A percentile compares a stretch with the other conserved stretches of the same genome.
phyloP scores from a whole-genome alignment of 2,329 filamentous ascomycete genomes.

The Chrysoporthe cubensis region DNA sequence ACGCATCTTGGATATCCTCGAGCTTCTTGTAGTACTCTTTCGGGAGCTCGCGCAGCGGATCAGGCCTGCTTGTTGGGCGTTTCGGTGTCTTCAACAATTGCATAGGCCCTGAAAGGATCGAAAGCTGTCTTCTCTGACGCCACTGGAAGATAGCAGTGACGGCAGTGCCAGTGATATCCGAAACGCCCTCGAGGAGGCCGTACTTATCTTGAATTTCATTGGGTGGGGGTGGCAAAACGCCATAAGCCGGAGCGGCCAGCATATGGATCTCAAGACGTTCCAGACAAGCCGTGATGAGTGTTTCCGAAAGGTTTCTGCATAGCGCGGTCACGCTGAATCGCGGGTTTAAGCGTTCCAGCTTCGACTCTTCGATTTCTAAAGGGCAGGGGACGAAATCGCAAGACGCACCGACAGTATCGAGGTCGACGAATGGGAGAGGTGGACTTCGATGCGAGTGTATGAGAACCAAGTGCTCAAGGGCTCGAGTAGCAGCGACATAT shows the following conservation, averaged over 20 bases:
- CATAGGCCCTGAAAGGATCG: conserved; percentile 3
- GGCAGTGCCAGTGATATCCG: conserved; percentile 23
- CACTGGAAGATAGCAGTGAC: conserved; percentile 26
- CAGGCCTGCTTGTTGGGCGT: conserved; percentile 2
- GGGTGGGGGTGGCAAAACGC: conserved; percentile 3
- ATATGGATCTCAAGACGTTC: conserved; percentile 11
- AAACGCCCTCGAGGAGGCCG: conserved; percentile 23
- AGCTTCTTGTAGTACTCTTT: conserved; percentile 14
- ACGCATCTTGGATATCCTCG: not conserved
- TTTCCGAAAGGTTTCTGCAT: conserved; percentile 26
- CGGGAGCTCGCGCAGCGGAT: conserved; percentile 20
- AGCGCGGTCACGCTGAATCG: conserved; percentile 22
- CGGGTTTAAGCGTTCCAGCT: not conserved
- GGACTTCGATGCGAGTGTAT: conserved; percentile 19
- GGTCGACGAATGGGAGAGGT: conserved; percentile 24
- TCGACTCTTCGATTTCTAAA: not conserved
- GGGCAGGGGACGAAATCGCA: conserved; percentile 20
- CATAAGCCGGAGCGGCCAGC: conserved; percentile 14
- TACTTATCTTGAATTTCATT: conserved; percentile 14
- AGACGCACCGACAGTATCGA: conserved; percentile 16
- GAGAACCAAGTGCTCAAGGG: conserved; percentile 24
- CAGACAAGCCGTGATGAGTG: conserved; percentile 24
- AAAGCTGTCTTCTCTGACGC: conserved; percentile 19
- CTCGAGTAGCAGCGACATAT: conserved; percentile 26
- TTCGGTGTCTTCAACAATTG: conserved; percentile 17